Evolutionary conservation across 305 asterid genomes (phyloP).

Genomic region (Solanum chacoense): DNA sequence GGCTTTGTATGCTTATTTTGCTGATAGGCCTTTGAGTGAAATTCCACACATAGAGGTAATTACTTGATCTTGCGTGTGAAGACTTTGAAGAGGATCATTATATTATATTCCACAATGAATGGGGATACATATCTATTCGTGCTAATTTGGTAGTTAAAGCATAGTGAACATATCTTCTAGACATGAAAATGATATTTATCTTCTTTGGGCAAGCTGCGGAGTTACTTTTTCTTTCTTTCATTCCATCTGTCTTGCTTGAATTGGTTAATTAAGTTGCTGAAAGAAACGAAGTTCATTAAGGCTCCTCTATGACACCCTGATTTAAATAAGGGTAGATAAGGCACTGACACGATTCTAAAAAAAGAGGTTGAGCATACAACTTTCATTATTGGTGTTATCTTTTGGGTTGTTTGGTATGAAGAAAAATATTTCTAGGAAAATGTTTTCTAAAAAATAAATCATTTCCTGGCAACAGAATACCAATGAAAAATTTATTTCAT

Average conservation of each 20-base stretch:
- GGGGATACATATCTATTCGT: background rate
- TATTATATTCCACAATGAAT: background rate
- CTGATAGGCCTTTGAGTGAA: conserved; percentile 94
- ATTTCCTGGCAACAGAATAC: background rate
- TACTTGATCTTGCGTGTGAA: background rate
- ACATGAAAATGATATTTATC: background rate
- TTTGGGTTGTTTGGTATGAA: background rate
- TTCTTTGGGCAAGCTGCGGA: background rate
- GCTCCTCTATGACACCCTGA: background rate
- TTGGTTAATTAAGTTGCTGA: background rate
- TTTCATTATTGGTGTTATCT: background rate
- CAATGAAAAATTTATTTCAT: background rate
- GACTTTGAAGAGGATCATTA: background rate
- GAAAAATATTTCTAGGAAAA: background rate
- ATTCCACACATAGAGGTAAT: conserved; percentile 91
- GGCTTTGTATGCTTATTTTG: conserved; percentile 95
- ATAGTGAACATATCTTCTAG: background rate
- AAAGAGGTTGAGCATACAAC: background rate
- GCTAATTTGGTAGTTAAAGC: background rate
- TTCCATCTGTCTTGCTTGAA: background rate
- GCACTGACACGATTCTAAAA: background rate
- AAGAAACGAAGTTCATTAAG: background rate
- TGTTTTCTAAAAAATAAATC: background rate
- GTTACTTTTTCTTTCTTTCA: background rate
- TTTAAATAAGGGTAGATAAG: background rate